These are phyloP conservation scores for Coemansia furcata DNA, from an alignment of 192 early-diverging fungal species.

Conservation along the genomic window DNA sequence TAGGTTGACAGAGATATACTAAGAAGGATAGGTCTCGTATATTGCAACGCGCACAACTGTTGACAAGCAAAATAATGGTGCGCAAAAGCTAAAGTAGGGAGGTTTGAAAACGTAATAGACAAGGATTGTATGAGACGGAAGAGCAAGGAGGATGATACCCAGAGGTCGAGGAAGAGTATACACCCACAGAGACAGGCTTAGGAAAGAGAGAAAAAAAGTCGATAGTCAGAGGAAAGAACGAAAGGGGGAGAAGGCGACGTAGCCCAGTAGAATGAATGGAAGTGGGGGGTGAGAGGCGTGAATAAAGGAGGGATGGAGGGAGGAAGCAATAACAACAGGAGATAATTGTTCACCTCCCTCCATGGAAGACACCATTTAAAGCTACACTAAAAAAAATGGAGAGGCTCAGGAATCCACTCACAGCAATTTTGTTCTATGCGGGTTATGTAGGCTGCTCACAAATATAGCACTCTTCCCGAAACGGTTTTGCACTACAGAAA, in stretches of 20 bases:
- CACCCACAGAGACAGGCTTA: neutral
- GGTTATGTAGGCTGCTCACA: too few species aligned
- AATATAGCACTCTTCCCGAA: neutral
- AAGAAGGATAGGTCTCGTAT: neutral
- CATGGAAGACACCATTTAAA: neutral
- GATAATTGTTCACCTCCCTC: neutral
- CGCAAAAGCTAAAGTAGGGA: neutral
- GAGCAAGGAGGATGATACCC: neutral
- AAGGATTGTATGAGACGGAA: neutral
- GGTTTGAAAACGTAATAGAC: neutral
- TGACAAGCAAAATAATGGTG: neutral
- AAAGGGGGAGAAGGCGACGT: neutral
- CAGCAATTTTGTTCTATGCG: too few species aligned
- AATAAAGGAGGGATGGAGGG: neutral
- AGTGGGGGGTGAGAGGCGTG: neutral
- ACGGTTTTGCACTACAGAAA: neutral
- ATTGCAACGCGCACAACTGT: neutral
- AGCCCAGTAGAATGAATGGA: slow-evolving; percentile 5
- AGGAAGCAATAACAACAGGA: neutral
- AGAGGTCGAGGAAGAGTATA: neutral
- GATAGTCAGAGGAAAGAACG: neutral
- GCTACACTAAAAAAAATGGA: neutral
- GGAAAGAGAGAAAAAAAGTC: neutral
- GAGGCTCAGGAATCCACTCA: neutral
- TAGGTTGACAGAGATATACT: neutral